A percentile compares a stretch with the other conserved stretches of the same genome.
These are phyloP conservation scores for Paracorniculantispora psalliotae DNA, from an alignment of 2,329 filamentous ascomycete genomes.

Conservation along the genomic window DNA sequence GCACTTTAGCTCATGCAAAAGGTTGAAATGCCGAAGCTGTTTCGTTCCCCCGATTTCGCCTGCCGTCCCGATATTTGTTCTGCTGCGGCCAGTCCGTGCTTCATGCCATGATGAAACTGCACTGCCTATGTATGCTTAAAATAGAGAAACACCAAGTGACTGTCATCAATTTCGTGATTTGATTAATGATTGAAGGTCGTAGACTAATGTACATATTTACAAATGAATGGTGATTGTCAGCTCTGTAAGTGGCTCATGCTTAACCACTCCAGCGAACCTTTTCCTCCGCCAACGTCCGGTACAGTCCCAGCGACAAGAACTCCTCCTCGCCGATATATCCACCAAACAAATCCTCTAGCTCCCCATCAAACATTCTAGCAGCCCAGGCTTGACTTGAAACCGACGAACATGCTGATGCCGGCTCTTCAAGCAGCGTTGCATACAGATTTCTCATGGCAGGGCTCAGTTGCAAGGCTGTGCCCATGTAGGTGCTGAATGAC, in stretches of 20 bases:
- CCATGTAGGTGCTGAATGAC: slow-evolving; percentile 9
- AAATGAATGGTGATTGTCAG: background rate
- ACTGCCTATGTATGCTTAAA: too few relatives aligned
- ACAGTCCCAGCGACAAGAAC: slow-evolving; percentile 9
- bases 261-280: slow-evolving; percentile 12
- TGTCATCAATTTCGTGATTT: background rate
- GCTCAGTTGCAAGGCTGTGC: slow-evolving; percentile 1
- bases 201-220: background rate
- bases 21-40: background rate
- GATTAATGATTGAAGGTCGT: background rate
- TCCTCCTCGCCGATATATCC: slow-evolving; percentile 9
- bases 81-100: too few relatives aligned
- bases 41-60: too few relatives aligned
- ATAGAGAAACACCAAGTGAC: too few relatives aligned
- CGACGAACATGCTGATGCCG: background rate
- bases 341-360: slow-evolving; percentile 8
- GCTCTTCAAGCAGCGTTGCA: background rate
- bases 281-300: slow-evolving; percentile 9
- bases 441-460: background rate
- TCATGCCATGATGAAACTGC: too few relatives aligned
- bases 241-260: background rate
- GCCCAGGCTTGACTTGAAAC: slow-evolving; percentile 7
- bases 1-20: background rate
- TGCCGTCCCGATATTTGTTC: too few relatives aligned
- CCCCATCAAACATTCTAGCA: background rate